A percentile compares a stretch with the other conserved stretches of the same genome.
These are phyloP conservation scores for Neurospora sp. DNA, from an alignment of 2,329 filamentous ascomycete species.

Conservation along the genomic window DNA sequence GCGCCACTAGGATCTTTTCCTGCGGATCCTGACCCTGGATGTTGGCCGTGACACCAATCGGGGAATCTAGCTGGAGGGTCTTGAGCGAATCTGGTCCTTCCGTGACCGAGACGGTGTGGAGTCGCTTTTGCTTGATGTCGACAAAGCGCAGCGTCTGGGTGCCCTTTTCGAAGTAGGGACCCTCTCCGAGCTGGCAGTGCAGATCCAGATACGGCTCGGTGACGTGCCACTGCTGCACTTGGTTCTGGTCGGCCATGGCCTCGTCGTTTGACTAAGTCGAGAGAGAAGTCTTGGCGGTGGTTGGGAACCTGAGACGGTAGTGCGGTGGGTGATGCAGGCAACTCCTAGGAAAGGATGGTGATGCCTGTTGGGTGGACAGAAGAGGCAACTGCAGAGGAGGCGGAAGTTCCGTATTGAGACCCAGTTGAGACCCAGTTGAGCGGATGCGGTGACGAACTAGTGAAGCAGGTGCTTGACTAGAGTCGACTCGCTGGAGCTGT, in stretches of 20 bases:
- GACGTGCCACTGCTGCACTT: slow-evolving; percentile 40
- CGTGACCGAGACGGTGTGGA: slow-evolving; percentile 61
- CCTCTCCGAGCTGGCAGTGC: slow-evolving; percentile 62
- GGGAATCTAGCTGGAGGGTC: slow-evolving; percentile 47
- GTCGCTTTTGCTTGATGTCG: slow-evolving; percentile 68
- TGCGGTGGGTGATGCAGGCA: background rate
- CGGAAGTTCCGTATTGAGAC: background rate
- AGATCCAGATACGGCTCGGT: slow-evolving; percentile 48
- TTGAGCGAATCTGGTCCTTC: slow-evolving; percentile 54
- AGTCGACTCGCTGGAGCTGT: background rate
- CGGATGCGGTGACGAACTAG: background rate
- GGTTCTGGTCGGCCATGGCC: slow-evolving; percentile 23
- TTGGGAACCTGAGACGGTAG: slow-evolving; percentile 1
- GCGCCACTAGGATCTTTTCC: slow-evolving; percentile 63
- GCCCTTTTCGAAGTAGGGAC: slow-evolving; percentile 60
- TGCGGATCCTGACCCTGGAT: slow-evolving; percentile 55
- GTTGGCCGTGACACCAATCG: slow-evolving; percentile 64
- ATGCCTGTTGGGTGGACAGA: background rate
- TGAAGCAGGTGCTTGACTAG: background rate
- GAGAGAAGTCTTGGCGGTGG: background rate
- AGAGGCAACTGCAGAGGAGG: background rate
- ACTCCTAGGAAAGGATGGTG: background rate
- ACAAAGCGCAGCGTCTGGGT: slow-evolving; percentile 64
- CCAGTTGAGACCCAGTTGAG: background rate
- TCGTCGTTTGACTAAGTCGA: background rate